Percentiles rank a stretch among this genome's conserved stretches.
Conservation (phyloP, 805 yeast genomes). For the Blastobotrys peoriensis region DNA sequence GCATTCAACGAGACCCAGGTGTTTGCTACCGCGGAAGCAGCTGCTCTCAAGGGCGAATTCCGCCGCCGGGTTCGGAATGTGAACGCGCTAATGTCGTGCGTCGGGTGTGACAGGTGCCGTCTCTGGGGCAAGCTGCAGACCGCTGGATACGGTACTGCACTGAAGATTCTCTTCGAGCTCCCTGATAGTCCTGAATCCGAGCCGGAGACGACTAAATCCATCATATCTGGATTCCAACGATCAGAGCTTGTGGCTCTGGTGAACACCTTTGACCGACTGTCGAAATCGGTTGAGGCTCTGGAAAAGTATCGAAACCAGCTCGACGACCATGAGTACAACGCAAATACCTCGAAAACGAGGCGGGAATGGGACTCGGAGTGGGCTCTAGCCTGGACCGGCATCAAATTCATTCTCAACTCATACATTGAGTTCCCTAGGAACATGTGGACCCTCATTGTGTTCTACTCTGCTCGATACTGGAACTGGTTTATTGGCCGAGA, state of each 20-base stretch:
- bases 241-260: conserved; percentile 85
- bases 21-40: conserved; percentile 36
- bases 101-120: conserved; percentile 95
- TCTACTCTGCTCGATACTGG: conserved; percentile 58
- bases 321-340: conserved; percentile 2
- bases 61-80: conserved; percentile 81
- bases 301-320: conserved; percentile 46
- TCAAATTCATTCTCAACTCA: conserved; percentile 57
- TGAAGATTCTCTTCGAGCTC: conserved; percentile 80
- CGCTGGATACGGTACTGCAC: conserved; percentile 95
- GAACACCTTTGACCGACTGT: conserved; percentile 87
- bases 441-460: conserved; percentile 44
- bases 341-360: conserved; percentile 8
- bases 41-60: conserved; percentile 72
- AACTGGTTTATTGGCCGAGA: conserved; percentile 63
- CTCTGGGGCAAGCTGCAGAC: conserved; percentile 98
- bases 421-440: conserved; percentile 67
- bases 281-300: conserved; percentile 75
- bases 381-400: conserved; percentile 49
- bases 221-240: conserved; percentile 54
- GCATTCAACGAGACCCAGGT: conserved; percentile 48
- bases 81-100: conserved; percentile 94
- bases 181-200: conserved; percentile 44
- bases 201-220: conserved; percentile 40
- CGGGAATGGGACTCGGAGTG: conserved; percentile 49